Evolutionary conservation across 2,329 filamentous ascomycete species (phyloP), one percentile per base, ranked within the genome.

Genomic region (Tolypocladium inflatum): DNA sequence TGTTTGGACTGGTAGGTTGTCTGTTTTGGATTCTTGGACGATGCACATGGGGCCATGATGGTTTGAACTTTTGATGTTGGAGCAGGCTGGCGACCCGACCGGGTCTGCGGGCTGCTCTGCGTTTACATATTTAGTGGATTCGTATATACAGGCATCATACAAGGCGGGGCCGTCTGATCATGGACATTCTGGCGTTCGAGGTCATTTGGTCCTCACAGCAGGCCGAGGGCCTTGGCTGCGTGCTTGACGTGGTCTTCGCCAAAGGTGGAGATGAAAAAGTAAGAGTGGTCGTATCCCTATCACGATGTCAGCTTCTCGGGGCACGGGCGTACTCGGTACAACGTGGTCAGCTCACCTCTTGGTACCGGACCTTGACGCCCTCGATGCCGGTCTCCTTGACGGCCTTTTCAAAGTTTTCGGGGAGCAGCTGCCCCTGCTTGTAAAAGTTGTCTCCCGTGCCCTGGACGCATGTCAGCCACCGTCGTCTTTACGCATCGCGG

Each of bases 391-490:
- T 83, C 63, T 88, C 86, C 76, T 90, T 86, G 59, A 87, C 91
- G 15, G 89, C 92, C 67, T 85, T 81, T 63, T 88, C 84, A 56
- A 99, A 85, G 74, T 97, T 97, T 80, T 99, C 94, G 0, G 93
- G 94, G 48, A 97, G 81, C 58, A 99, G 80, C 75, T 99, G 94
- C 53, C 85, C 84, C 73, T 95, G 86, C 78, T 96, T 93, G 78
- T 97, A 97, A 74, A 97, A 99, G 75, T 93, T 91, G 78, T 99
- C 94, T 30, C 85, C 91, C 4, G 91, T 96, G 48, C 94, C 94
- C 87, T 90, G 52, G 2, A 57, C 35, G 9, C 19, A 9, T 10
- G 48, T 52, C 9, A 57, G 9, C 35, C 21, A 37, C 9, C 5
- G 15, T 15, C 30, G 10, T 37, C 10, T 15, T 21, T 7, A 37